Evolutionary conservation across 208 protist genomes (phyloP), one percentile per base, ranked within the genome.

Genomic region (Crithidia acanthocephali): DNA sequence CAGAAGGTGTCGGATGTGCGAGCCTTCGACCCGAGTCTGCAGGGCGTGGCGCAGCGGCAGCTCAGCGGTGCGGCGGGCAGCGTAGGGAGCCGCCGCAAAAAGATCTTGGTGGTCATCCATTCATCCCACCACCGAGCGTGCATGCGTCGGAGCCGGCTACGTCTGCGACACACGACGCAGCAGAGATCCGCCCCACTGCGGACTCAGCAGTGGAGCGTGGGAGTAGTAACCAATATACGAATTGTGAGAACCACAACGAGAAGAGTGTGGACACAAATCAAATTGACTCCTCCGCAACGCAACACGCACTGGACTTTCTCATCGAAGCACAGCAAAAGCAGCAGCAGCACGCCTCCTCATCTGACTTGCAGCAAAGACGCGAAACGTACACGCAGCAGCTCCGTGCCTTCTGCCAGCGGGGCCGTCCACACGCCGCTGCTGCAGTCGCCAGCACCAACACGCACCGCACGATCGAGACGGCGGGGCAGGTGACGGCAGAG

Each of bases 301-400:
- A 63, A 30, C 55, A 58, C 13, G 59, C 58, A 18, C 61, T 59
- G 5, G 68, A 68, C 13, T 74, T 73, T 35, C 23, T 70, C 16
- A 45, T 57, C 2, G 0, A 30, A 20, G 57, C 71, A n/a, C 53
- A 72, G 25, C 57, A 59, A 33, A 48, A 63, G 15, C 61, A 62
- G 62, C 58, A 74, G 35, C 48, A 52, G 53, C 35, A 55, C 10
- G 30, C 13, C 35, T 68, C 68, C 2, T 11, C 50, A 1, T 55
- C 25, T 23, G 53, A 62, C 9, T 5, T 75, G 16, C 67, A 52
- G 47, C 25, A 68, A 33, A 76, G 74, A 7, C 62, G 70, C 9
- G 61, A 79, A 20, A 56, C 50, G 33, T 87, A 88, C 58, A 45
- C 64, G 44, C 15, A 60, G 13, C 13, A 80, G 13, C 50, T 92